These are phyloP conservation scores for Cladophialophora chaetospira DNA, from an alignment of 2,329 filamentous ascomycete species.

Conservation along the genomic window DNA sequence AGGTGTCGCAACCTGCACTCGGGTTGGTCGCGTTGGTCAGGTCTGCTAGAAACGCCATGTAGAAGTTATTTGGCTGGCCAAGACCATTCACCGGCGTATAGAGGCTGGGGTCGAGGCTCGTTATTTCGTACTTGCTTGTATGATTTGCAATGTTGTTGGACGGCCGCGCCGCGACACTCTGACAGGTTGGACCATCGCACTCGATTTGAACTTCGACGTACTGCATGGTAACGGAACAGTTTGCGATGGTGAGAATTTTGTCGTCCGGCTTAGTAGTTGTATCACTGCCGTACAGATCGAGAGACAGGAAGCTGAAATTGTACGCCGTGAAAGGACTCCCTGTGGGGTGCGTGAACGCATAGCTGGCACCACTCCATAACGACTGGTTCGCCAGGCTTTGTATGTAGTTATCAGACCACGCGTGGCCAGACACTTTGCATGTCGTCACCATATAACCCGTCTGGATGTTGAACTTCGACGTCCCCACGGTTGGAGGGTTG, in stretches of 20 bases:
- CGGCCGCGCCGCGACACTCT: slow-evolving; percentile 3
- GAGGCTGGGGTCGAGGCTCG: not conserved
- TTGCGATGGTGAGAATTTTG: slow-evolving; percentile 5
- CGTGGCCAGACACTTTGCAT: slow-evolving; percentile 6
- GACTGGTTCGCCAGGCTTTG: slow-evolving; percentile 1
- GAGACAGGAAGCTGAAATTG: slow-evolving; percentile 6
- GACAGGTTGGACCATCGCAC: slow-evolving; percentile 7
- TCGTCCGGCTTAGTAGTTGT: not conserved
- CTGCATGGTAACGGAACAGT: not conserved
- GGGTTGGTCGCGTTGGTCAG: slow-evolving; percentile 12
- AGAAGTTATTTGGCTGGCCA: not conserved
- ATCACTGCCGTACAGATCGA: not conserved
- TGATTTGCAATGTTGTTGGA: slow-evolving; percentile 1
- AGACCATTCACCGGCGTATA: slow-evolving; percentile 10
- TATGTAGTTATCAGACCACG: not conserved
- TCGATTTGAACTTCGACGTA: slow-evolving; percentile 10
- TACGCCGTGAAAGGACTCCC: not conserved
- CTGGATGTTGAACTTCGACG: not conserved
- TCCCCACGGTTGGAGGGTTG: not conserved
- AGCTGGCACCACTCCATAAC: slow-evolving; percentile 9
- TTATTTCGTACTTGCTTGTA: not conserved
- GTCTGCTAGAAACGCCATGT: slow-evolving; percentile 1
- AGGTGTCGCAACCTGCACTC: not conserved
- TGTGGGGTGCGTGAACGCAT: not conserved
- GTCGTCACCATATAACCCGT: slow-evolving; percentile 9